Conservation (phyloP, 2,329 filamentous ascomycete genomes). For the Septoria petroselini region DNA sequence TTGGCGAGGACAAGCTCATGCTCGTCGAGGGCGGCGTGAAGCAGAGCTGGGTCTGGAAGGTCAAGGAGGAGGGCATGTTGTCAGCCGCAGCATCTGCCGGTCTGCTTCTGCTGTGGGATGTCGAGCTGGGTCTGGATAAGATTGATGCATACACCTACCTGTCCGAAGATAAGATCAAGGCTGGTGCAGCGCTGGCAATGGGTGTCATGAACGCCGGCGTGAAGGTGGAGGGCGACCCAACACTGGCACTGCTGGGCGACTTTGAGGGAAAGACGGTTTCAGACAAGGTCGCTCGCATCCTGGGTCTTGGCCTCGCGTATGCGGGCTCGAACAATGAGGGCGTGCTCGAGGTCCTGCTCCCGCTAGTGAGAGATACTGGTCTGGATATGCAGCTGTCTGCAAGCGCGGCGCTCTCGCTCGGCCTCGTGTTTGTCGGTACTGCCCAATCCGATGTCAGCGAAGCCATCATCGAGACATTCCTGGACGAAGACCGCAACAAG, state of each 20-base stretch:
- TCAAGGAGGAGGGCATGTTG: slow-evolving; percentile 96
- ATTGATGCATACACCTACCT: slow-evolving; percentile 93
- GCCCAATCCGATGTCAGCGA: slow-evolving; percentile 88
- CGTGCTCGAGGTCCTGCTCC: slow-evolving; percentile 77
- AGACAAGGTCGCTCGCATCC: slow-evolving; percentile 80
- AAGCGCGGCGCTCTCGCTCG: slow-evolving; percentile 88
- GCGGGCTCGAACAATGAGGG: slow-evolving; percentile 91
- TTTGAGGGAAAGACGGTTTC: slow-evolving; percentile 73
- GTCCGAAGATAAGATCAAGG: slow-evolving; percentile 77
- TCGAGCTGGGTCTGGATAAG: slow-evolving; percentile 86
- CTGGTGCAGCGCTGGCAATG: slow-evolving; percentile 86
- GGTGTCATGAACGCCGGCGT: slow-evolving; percentile 96
- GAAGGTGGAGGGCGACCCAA: slow-evolving; percentile 82
- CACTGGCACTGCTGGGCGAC: slow-evolving; percentile 80
- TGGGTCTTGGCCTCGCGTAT: slow-evolving; percentile 93
- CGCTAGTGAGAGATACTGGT: slow-evolving; percentile 78
- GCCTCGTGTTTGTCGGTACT: slow-evolving; percentile 88
- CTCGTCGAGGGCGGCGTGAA: slow-evolving; percentile 77
- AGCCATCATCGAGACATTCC: slow-evolving; percentile 83
- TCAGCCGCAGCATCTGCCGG: slow-evolving; percentile 93
- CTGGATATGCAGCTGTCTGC: slow-evolving; percentile 93
- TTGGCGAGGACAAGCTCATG: slow-evolving; percentile 97
- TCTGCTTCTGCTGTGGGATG: slow-evolving; percentile 88
- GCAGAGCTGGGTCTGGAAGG: slow-evolving; percentile 97
- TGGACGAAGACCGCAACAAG: slow-evolving; percentile 87